A percentile compares a stretch with the other conserved stretches of the same genome.
Evolutionary conservation across 768 basidiomycete genomes (phyloP).

Genomic region (Psilocybe tampanensis): DNA sequence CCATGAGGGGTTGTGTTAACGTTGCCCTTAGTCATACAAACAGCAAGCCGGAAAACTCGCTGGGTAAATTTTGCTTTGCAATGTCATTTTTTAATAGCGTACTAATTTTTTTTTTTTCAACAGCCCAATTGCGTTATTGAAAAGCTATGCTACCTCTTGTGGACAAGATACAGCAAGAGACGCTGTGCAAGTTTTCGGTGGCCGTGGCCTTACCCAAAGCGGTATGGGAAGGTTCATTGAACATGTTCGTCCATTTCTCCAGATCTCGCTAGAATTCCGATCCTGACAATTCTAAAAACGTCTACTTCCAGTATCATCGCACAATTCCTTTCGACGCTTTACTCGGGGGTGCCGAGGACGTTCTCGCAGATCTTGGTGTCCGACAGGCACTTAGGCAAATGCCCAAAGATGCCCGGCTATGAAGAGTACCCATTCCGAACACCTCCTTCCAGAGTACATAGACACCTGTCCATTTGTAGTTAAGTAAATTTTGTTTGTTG

Average conservation of each 20-base stretch:
- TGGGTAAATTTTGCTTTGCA: conserved; percentile 44
- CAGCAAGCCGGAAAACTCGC: conserved; percentile 77
- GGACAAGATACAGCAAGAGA: conserved; percentile 68
- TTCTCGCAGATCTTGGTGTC: conserved; percentile 74
- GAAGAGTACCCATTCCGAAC: conserved; percentile 6
- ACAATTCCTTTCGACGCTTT: conserved; percentile 70
- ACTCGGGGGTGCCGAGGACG: conserved; percentile 70
- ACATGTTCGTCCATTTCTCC: conserved; percentile 48
- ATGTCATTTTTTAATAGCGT: background rate
- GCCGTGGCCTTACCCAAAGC: conserved; percentile 80
- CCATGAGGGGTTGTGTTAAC: background rate
- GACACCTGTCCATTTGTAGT: background rate
- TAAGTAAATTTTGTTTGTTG: background rate
- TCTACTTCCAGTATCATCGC: conserved; percentile 54
- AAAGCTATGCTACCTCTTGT: conserved; percentile 63
- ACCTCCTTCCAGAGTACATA: background rate
- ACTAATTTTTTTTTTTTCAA: background rate
- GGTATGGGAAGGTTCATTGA: conserved; percentile 83
- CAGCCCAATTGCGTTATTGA: conserved; percentile 74
- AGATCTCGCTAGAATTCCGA: background rate
- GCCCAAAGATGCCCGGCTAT: conserved; percentile 67
- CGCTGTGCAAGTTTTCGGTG: conserved; percentile 74
- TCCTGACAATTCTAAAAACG: background rate
- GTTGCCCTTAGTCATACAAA: conserved; percentile 53
- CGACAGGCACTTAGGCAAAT: conserved; percentile 72